Base-by-base conservation (phyloP, 2,329 filamentous ascomycete genomes). In the Fusarium pseudoanthophilum region DNA sequence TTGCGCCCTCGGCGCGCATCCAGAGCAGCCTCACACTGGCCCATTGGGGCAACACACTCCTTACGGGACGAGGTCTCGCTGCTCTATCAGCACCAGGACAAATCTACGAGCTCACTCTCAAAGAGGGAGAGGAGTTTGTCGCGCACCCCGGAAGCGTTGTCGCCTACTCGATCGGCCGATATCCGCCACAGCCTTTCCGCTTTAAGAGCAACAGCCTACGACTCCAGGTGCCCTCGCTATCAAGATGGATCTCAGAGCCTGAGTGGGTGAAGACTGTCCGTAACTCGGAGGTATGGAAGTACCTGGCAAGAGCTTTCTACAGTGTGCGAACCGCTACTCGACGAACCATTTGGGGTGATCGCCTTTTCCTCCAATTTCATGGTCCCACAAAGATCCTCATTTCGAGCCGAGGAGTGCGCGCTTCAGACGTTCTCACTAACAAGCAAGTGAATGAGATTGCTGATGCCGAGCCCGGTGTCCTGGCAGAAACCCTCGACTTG, bases 81-180 rank as follows among this genome's bases (percentile, higher is more conserved):
- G 95, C 95, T 4, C 86, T 99, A 21, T 91, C 93, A 14, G 95
- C 95, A 11, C 93, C 92, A 26, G 96, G 96, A 0, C 94, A 98
- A 79, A 91, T 97, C 68, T 97, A 98, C 81, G 92, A 96, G 76
- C 87, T 99, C 39, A 91, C 90, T 4, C 84, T 99, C 58, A 91
- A 90, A 67, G 90, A 92, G 32, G 95, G 93, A 24, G 96, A 99
- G 80, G 93, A 96, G 81, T 95, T 98, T 76, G 91, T 97, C 60
- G 94, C 93, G 7, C 95, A 98, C 81, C 95, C 96, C 9, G 93
- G 93, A 75, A 95, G 97, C 80, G 91, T 99, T 7, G 91, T 98
- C 20, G 96, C 96, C 28, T 99, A 99, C 84, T 92, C 92, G 7
- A 88, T 96, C 55, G 91, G 90, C 58, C 89, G 91, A 64, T 89